A percentile compares a stretch with the other conserved stretches of the same genome.
Evolutionary conservation across 2,329 filamentous ascomycete genomes (phyloP).

Genomic region (Fusarium torulosum): DNA sequence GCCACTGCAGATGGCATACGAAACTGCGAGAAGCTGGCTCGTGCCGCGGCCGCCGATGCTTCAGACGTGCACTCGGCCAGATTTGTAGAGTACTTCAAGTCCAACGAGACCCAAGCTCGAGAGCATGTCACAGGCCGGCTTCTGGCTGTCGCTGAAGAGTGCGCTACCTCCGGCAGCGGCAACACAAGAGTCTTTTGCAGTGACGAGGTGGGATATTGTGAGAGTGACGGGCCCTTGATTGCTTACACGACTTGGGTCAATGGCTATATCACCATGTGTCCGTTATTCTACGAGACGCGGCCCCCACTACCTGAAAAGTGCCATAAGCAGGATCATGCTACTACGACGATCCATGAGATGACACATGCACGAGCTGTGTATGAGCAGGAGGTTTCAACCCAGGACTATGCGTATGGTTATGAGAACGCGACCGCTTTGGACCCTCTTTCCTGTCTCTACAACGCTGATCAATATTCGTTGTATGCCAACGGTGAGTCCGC

Average conservation of each 20-base stretch:
- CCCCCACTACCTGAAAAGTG: constrained; percentile 25
- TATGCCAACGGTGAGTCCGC: constrained; percentile 36
- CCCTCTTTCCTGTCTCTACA: constrained; percentile 27
- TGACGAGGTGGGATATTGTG: constrained; percentile 25
- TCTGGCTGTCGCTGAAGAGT: constrained; percentile 34
- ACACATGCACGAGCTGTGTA: constrained; percentile 36
- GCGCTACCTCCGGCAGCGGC: constrained; percentile 17
- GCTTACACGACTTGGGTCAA: constrained; percentile 42
- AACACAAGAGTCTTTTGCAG: constrained; percentile 21
- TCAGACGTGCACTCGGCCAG: constrained; percentile 19
- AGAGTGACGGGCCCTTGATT: constrained; percentile 28
- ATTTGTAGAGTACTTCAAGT: constrained; percentile 43
- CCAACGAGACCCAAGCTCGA: constrained; percentile 32
- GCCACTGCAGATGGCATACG: constrained; percentile 13
- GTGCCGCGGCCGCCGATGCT: constrained; percentile 33
- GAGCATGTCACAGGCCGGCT: constrained; percentile 36
- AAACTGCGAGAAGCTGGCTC: constrained; percentile 36
- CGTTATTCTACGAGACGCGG: constrained; percentile 31
- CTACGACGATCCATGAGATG: constrained; percentile 39
- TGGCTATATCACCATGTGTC: constrained; percentile 36
- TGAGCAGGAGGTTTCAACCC: constrained; percentile 28
- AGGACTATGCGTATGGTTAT: constrained; percentile 39
- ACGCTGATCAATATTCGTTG: constrained; percentile 35
- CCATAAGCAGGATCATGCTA: constrained; percentile 43
- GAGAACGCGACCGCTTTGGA: constrained; percentile 40